Evolutionary conservation across 2,329 filamentous ascomycete genomes (phyloP), one percentile per base, ranked within the genome.

Genomic region (Chaetomium sp.): DNA sequence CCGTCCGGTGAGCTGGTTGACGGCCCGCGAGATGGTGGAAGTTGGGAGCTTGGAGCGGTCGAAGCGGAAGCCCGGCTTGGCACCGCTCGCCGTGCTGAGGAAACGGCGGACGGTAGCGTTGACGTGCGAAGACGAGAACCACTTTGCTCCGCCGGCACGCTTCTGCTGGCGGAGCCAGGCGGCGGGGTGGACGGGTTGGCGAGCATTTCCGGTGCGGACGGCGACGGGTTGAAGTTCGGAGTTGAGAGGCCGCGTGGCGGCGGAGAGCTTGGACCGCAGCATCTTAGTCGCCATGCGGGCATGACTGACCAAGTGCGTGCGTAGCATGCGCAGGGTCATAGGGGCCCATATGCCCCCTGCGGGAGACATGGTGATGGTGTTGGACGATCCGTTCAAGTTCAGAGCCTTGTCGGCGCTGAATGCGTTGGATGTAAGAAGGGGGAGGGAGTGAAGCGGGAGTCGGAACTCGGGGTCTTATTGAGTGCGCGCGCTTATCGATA

Each of bases 1-100:
- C 50, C 88, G 84, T 34, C 85, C 84, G 12, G 89, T 84, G 56
- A 88, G 80, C 59, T 84, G 81, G 36, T 76, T 78, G 54, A 83
- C 72, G 44, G 74, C 75, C 44, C 75, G 76, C 12, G 78, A 75
- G 11, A 74, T 79, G 58, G 71, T 74, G 14, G 79, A 79, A 32
- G 70, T 69, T 7, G 79, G 73, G 60, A 79, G 74, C 63, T 75
- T 76, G 59, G 72, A 72, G 59, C 78, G 76, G 67, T 78, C 75
- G 65, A 77, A 67, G 37, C 73, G 72, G 34, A 72, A 63, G 8
- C 65, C 64, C 37, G 67, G 59, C 32, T 68, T 55, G 3, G 67
- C 59, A 56, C 65, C 64, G 49, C 65, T 70, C 56, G 72, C 70
- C 56, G 72, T 74, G 68, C 71, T 79, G 60, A 82, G 70, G 66